Evolutionary conservation across 768 basidiomycete species (phyloP).

Genomic region (Hericium coralloides): DNA sequence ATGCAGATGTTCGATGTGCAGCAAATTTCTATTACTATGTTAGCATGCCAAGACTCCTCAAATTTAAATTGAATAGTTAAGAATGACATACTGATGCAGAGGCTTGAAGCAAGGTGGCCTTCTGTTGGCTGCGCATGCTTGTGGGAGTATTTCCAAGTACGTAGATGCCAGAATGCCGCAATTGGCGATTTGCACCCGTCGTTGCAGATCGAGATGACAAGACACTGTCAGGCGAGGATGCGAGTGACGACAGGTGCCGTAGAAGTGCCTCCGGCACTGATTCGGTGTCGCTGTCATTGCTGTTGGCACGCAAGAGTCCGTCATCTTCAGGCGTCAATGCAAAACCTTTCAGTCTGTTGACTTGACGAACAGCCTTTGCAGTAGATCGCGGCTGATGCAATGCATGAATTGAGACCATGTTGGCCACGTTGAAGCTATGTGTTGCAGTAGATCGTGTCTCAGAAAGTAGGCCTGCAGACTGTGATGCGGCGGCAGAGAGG

Average conservation of each 20-base stretch:
- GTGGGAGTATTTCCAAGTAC: not conserved
- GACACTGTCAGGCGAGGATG: not conserved
- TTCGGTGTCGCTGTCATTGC: not conserved
- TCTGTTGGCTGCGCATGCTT: not conserved
- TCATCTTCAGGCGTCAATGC: no score
- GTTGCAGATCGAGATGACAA: not conserved
- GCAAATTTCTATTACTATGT: not conserved
- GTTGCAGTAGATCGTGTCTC: not conserved
- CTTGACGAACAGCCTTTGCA: not conserved
- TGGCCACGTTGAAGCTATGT: not conserved
- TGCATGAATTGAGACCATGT: not conserved
- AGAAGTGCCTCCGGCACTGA: not conserved
- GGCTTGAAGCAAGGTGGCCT: not conserved
- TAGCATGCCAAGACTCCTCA: not conserved
- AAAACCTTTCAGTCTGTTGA: not conserved
- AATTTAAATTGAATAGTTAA: not conserved
- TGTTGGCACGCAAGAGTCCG: not conserved
- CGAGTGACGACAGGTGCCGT: not conserved
- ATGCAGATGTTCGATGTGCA: not conserved
- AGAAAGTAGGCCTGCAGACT: not conserved
- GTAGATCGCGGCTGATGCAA: not conserved
- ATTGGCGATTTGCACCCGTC: not conserved
- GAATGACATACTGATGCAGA: not conserved
- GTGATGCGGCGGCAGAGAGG: not conserved
- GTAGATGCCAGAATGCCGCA: not conserved